Evolutionary conservation across 768 basidiomycete species (phyloP).

Genomic region (Suillus americanus): DNA sequence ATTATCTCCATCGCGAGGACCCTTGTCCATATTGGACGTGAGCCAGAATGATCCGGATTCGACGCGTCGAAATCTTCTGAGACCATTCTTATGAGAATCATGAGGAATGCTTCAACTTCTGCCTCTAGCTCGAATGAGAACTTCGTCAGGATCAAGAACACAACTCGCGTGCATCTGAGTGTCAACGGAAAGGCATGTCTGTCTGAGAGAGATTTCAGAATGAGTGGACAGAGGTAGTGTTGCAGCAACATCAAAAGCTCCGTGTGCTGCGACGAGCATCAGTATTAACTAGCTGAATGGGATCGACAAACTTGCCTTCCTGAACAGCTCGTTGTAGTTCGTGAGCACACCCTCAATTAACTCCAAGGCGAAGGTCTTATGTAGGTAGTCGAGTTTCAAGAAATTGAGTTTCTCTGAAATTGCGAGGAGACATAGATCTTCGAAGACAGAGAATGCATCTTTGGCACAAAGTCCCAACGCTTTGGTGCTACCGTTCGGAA

Average conservation of each 20-base stretch:
- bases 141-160: slow-evolving; percentile 90
- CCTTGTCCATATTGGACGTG: slow-evolving; percentile 80
- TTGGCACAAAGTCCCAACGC: slow-evolving; percentile 69
- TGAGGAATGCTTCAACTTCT: slow-evolving; percentile 86
- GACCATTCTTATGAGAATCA: slow-evolving; percentile 64
- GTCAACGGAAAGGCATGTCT: slow-evolving; percentile 83
- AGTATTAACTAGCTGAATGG: background rate
- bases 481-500: slow-evolving; percentile 69
- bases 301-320: slow-evolving; percentile 52
- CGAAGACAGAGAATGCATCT: slow-evolving; percentile 87
- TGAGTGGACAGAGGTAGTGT: slow-evolving; percentile 86
- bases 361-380: slow-evolving; percentile 93
- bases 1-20: slow-evolving; percentile 92
- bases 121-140: slow-evolving; percentile 79
- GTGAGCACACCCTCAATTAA: slow-evolving; percentile 95
- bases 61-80: slow-evolving; percentile 47
- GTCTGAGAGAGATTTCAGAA: slow-evolving; percentile 84
- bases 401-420: slow-evolving; percentile 79
- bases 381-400: slow-evolving; percentile 76
- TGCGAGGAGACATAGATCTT: slow-evolving; percentile 89
- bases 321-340: slow-evolving; percentile 85
- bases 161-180: slow-evolving; percentile 88
- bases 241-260: slow-evolving; percentile 86
- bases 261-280: slow-evolving; percentile 50
- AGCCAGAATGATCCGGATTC: slow-evolving; percentile 24